Percentiles rank a stretch among this genome's conserved stretches.
Evolutionary conservation across 2,329 filamentous ascomycete species (phyloP).

Genomic region (Claviceps citrina): DNA sequence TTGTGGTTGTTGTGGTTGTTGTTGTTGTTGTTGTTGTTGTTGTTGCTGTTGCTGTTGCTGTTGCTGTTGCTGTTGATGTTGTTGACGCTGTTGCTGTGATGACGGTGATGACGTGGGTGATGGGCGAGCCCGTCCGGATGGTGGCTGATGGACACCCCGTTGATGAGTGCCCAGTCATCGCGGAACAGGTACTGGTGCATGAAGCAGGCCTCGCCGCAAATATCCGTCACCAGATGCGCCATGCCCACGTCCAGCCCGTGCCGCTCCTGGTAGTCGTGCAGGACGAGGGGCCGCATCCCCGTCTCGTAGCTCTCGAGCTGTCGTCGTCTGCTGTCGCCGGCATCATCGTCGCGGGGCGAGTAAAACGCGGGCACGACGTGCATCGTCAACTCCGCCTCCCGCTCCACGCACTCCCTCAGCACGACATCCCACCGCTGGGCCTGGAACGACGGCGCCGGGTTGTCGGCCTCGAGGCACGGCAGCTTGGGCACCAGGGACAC

Average conservation of each 20-base stretch:
- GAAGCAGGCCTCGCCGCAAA: conserved; percentile 31
- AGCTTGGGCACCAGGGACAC: conserved; percentile 20
- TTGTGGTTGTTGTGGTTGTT: not conserved
- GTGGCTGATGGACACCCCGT: conserved; percentile 29
- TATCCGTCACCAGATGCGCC: conserved; percentile 26
- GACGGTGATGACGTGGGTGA: not conserved
- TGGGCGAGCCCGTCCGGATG: conserved; percentile 23
- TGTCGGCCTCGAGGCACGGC: conserved; percentile 19
- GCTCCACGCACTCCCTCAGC: conserved; percentile 25
- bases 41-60: not conserved
- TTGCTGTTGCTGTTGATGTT: too few species aligned
- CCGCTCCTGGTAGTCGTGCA: conserved; percentile 24
- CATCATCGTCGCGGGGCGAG: conserved; percentile 21
- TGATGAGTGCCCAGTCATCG: conserved; percentile 32
- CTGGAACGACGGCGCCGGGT: conserved; percentile 6
- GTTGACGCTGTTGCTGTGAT: too few species aligned
- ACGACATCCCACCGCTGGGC: conserved; percentile 25
- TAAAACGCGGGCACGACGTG: conserved; percentile 29
- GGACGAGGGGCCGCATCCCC: conserved; percentile 24
- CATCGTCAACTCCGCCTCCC: conserved; percentile 21
- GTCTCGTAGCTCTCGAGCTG: conserved; percentile 22
- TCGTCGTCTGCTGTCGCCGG: conserved; percentile 14
- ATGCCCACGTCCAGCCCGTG: conserved; percentile 25
- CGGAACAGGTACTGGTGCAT: conserved; percentile 30
- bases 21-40: not conserved